Evolutionary conservation across 2,329 filamentous ascomycete genomes (phyloP).

Genomic region (Fusarium dlaminii): DNA sequence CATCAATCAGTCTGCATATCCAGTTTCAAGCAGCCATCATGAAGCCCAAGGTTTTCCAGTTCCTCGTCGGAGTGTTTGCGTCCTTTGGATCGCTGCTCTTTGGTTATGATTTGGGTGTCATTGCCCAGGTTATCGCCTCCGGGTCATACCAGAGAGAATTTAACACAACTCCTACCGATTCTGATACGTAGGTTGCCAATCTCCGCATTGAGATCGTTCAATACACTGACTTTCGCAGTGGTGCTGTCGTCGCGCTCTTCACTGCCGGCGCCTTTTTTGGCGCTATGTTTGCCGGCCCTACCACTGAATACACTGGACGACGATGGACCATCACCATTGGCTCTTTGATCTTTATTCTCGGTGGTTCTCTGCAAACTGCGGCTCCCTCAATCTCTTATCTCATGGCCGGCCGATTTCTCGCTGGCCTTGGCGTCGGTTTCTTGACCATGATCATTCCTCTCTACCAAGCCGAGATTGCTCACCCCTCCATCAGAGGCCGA

Average conservation of each 20-base stretch:
- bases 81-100: constrained; percentile 40
- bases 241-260: constrained; percentile 72
- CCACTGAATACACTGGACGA: constrained; percentile 69
- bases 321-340: constrained; percentile 77
- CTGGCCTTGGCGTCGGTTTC: constrained; percentile 64
- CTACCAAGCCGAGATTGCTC: constrained; percentile 82
- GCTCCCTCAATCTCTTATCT: constrained; percentile 68
- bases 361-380: constrained; percentile 77
- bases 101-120: constrained; percentile 44
- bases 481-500: constrained; percentile 79
- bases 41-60: constrained; percentile 56
- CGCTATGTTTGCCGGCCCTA: constrained; percentile 71
- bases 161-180: too few relatives aligned
- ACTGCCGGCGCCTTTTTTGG: constrained; percentile 81
- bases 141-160: too few relatives aligned
- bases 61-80: constrained; percentile 55
- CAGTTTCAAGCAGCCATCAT: background rate
- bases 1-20: background rate
- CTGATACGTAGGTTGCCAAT: constrained; percentile 33
- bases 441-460: constrained; percentile 60
- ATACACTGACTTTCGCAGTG: constrained; percentile 5
- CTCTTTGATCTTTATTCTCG: constrained; percentile 75
- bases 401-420: constrained; percentile 75
- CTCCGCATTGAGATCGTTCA: fast-evolving
- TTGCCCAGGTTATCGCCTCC: constrained; percentile 63